Conservation (phyloP, 192 early-diverging fungal genomes). For the Podochytrium sp. region DNA sequence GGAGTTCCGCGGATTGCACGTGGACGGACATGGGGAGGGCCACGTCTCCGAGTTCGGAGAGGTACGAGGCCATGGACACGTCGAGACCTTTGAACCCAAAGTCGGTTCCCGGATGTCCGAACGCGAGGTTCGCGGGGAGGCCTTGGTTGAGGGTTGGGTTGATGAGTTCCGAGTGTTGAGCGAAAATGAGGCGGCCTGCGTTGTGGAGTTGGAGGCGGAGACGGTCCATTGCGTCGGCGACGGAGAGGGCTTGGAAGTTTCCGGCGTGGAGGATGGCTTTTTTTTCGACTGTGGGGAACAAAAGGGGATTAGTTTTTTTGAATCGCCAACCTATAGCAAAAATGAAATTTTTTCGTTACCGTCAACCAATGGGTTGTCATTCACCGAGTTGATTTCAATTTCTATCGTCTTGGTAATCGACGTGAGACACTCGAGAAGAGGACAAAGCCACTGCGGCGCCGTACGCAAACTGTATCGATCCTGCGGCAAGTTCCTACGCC, state of each 20-base stretch:
- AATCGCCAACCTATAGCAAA: too few relatives aligned
- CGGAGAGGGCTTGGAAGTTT: slow-evolving; percentile 8
- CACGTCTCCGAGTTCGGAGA: slow-evolving; percentile 4
- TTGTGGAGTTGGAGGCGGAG: not conserved
- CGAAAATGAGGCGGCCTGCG: not conserved
- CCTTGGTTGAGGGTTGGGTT: slow-evolving; percentile 4
- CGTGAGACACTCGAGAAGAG: not conserved
- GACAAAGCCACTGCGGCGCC: slow-evolving; percentile 4
- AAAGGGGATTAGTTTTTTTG: too few relatives aligned
- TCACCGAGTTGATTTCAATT: slow-evolving; percentile 9
- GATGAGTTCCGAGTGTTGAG: slow-evolving; percentile 11
- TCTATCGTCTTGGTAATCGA: not conserved
- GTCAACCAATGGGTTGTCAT: slow-evolving; percentile 14
- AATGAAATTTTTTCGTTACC: too few relatives aligned
- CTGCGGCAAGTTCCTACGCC: slow-evolving; percentile 1
- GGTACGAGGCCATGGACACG: not conserved
- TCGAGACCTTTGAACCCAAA: slow-evolving; percentile 9
- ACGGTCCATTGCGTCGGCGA: slow-evolving; percentile 15
- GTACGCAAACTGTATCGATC: slow-evolving; percentile 12
- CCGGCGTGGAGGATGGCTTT: not conserved
- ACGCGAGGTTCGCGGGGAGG: slow-evolving; percentile 2
- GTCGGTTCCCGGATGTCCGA: not conserved
- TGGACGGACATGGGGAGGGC: not conserved
- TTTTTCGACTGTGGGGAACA: too few relatives aligned
- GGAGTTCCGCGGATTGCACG: slow-evolving; percentile 1